A percentile compares a stretch with the other conserved stretches of the same genome.
Evolutionary conservation across 768 basidiomycete species (phyloP).

Genomic region (Mycena rebaudengoi): DNA sequence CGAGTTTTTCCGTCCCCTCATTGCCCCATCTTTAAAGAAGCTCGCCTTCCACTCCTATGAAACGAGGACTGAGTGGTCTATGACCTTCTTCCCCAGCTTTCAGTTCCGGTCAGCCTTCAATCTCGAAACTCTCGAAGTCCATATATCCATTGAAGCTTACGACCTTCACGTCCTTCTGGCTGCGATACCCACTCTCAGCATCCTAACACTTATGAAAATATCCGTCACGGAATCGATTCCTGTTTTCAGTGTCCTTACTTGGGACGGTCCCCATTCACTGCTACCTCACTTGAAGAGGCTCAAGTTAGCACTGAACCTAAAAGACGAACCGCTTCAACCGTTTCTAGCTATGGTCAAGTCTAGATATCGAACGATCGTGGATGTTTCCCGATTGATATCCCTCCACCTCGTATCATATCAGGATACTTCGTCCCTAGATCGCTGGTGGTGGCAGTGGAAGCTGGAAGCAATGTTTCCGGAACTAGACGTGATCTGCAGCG

Average conservation of each 20-base stretch:
- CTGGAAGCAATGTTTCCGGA: neutral
- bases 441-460: conserved; percentile 5
- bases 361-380: neutral
- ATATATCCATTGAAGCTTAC: neutral
- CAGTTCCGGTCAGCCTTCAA: neutral
- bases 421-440: neutral
- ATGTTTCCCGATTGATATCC: neutral
- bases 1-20: neutral
- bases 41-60: neutral
- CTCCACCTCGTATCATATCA: neutral
- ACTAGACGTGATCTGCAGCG: neutral
- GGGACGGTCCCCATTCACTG: neutral
- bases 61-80: neutral
- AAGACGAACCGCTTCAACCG: neutral
- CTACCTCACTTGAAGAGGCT: neutral
- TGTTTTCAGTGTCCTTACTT: neutral
- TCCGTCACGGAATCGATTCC: too few species aligned
- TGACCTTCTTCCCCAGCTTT: neutral
- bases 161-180: neutral
- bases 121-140: neutral
- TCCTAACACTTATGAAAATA: neutral
- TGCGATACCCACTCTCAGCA: neutral
- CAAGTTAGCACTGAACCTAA: neutral
- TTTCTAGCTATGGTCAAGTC: neutral
- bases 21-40: neutral